Base-by-base conservation (phyloP, 2,329 filamentous ascomycete species). In the Mycosphaerella arachidis region DNA sequence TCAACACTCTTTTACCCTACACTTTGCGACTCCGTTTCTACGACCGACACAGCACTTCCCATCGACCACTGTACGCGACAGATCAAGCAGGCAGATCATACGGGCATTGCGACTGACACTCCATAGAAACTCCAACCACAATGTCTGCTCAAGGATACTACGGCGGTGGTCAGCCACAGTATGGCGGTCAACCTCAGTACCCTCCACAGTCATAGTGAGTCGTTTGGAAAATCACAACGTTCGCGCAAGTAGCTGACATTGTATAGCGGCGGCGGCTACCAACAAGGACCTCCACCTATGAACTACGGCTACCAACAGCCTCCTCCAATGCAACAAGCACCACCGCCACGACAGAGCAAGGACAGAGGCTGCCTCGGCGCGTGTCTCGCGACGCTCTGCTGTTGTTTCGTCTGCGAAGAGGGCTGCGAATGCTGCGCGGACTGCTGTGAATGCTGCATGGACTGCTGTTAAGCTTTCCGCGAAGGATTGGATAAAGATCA, bases 331-430 rank as follows among this genome's bases (percentile, higher is more conserved):
- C 81, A 82, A 67, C 80, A 82, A 66, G 77, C 72, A 24, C 79
- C 79, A 35, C 76, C 63, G 18, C 65, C 65, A 27, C 57, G 50
- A 45, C 71, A 74, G 52, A 75, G 77, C 68, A 78, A 80, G 68
- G 77, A 78, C 62, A 72, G 76, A 40, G 81, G 82, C 52, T 84
- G 82, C 65, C 72, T 85, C 56, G 73, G 71, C 51, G 75, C 79
- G 13, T 84, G 82, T 74, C 70, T 85, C 53, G 82, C 81, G 52
- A 77, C 77, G 35, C 72, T 87, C 40, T 86, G 84, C 76, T 87
- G 84, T 71, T 86, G 84, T 69, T 87, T 84, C 73, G 77, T 87
- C 30, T 85, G 82, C 67, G 84, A 86, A 69, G 84, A 86, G 73
- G 78, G 81, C 30, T 87, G 84, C 68, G 84, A 86, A 71, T 86